Evolutionary conservation across 2,329 filamentous ascomycete genomes (phyloP), one percentile per base, ranked within the genome.

Genomic region (Cercospora sp.): DNA sequence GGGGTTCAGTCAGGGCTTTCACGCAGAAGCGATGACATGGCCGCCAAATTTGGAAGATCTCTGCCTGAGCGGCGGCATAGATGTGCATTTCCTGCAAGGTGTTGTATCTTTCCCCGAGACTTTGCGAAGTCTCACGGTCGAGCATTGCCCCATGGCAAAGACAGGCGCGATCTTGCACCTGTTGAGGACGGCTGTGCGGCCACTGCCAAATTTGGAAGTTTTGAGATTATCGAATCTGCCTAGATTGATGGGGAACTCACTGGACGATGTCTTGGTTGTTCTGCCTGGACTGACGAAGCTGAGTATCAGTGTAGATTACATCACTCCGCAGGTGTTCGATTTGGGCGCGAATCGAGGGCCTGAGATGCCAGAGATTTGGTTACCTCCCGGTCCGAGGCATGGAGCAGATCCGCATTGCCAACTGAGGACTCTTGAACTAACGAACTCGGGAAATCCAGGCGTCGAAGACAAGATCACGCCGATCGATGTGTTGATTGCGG

Each of bases 301-400:
- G 1, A 81, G 79, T 69, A 76, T 85, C 55, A 80, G 81, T 24
- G 76, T 83, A 9, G 83, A 84, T 69, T 85, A 84, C 74, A 81
- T 85, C 62, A 81, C 77, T n/a, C 75, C 75, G 3, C 71, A 76
- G 8, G 69, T 80, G 51, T 82, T 84, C 70, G 80, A 79, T 49
- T 70, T 72, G 13, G 70, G 66, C 26, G 30, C 32, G 9, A 21
- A 62, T 40, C 51, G 62, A 40, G 53, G 24, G 12, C 40, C 24
- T n/a, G 62, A 43, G 24, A 16, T 65, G 8, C 32, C 53, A 9
- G 62, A 45, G 5, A 65, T 65, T 2, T 59, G 53, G 51, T 18
- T 65, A 3, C 57, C 66, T 18, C 65, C 69, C n/a, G 61, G 69
- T 18, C 71, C 71, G 45, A 43, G 43, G 53, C 69, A 66, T 40